Evolutionary conservation across 441 rosid genomes (phyloP).

Genomic region (Manihot esculenta): DNA sequence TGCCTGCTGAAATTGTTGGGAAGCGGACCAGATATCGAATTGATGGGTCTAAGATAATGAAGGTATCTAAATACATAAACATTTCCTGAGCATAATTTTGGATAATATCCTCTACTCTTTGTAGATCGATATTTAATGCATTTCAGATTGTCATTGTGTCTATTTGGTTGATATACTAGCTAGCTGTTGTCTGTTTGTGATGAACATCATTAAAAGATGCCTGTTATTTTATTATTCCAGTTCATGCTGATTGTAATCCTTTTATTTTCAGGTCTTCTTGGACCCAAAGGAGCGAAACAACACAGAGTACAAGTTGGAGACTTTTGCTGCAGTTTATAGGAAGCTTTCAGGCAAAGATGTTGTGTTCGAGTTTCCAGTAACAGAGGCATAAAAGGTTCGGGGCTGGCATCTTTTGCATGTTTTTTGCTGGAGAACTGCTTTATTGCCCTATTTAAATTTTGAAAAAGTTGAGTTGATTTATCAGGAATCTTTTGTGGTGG

Average conservation of each 20-base stretch:
- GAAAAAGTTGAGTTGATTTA: too few relatives aligned
- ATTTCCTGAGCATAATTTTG: not conserved
- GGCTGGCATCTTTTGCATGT: too few relatives aligned
- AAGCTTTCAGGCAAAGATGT: constrained; percentile 84
- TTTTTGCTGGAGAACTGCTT: too few relatives aligned
- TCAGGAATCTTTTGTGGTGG: too few relatives aligned
- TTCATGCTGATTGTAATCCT: not conserved
- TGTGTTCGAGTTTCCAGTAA: constrained; percentile 63
- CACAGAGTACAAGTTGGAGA: constrained; percentile 51
- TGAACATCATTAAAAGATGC: too few relatives aligned
- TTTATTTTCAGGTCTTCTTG: constrained; percentile 53
- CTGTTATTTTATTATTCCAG: too few relatives aligned
- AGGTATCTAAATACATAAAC: constrained; percentile 37
- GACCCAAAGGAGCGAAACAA: constrained; percentile 77
- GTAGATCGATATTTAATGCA: not conserved
- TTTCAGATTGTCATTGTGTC: not conserved
- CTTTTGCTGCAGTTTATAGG: constrained; percentile 19
- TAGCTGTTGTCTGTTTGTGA: too few relatives aligned
- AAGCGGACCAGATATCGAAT: constrained; percentile 70
- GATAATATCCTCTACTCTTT: not conserved
- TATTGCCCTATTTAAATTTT: too few relatives aligned
- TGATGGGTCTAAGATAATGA: constrained; percentile 78
- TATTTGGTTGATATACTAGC: not conserved
- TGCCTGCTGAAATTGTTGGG: constrained; percentile 91
- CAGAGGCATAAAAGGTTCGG: constrained; percentile 44